These are phyloP conservation scores for Hemisphaericaspora subhashii DNA, from an alignment of 1,139 yeast species.

Conservation along the genomic window DNA sequence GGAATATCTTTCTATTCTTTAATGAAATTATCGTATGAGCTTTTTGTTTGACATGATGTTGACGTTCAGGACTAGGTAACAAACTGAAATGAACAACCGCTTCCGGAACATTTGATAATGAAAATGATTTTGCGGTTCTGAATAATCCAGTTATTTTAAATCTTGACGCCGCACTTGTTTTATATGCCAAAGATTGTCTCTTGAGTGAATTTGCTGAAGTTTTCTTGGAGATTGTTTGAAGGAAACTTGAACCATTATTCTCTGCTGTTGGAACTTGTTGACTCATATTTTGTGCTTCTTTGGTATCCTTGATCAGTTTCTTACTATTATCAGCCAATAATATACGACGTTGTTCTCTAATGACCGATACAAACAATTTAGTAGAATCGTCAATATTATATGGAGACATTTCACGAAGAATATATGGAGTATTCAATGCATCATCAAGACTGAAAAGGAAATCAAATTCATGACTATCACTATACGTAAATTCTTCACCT, in stretches of 20 bases:
- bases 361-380: slow-evolving; percentile 31
- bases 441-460: slow-evolving; percentile 46
- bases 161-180: slow-evolving; percentile 38
- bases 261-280: neutral
- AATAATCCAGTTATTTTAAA: slow-evolving; percentile 47
- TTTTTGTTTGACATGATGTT: slow-evolving; percentile 49
- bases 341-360: slow-evolving; percentile 38
- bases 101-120: slow-evolving; percentile 40
- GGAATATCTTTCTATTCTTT: slow-evolving; percentile 51
- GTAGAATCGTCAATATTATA: slow-evolving; percentile 17
- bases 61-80: slow-evolving; percentile 54
- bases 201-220: slow-evolving; percentile 33
- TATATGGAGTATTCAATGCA: slow-evolving; percentile 24
- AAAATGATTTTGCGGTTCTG: slow-evolving; percentile 40
- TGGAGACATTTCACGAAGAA: neutral
- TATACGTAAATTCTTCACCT: slow-evolving; percentile 18
- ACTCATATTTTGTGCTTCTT: neutral
- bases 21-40: slow-evolving; percentile 57
- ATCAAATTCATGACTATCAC: slow-evolving; percentile 42
- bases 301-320: slow-evolving; percentile 24
- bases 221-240: slow-evolving; percentile 27
- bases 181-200: slow-evolving; percentile 45
- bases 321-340: slow-evolving; percentile 37
- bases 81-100: slow-evolving; percentile 53
- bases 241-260: slow-evolving; percentile 9